Evolutionary conservation across 1,284 basidiomycete species (phyloP), one percentile per base, ranked within the genome.

Genomic region (Ganoderma boninense): DNA sequence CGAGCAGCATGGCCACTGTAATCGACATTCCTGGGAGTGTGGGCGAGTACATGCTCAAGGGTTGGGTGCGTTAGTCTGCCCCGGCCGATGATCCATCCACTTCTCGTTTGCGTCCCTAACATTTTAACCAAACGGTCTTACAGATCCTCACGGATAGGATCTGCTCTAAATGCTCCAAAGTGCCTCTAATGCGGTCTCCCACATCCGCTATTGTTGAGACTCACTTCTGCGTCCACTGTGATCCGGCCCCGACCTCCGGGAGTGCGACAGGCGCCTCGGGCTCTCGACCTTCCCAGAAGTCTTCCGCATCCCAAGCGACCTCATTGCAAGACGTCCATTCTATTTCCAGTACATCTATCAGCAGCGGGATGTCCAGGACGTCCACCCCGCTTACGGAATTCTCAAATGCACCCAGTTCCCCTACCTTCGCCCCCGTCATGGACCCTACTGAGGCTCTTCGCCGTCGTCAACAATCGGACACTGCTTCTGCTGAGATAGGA

Each of bases 391-490:
- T 89, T 1, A 95, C 93, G 5, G 92, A 94, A 71, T 75, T 92
- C 8, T 92, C 91, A 23, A 87, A 86, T 71, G 79, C 81, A 10
- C 80, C 87, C 5, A 89, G 86, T 73, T 92, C 90, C 7, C 90
- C 90, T 14, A 85, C 84, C 1, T 90, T 93, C 75, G 85, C 84
- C 3, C 85, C 86, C 35, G 86, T 90, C 43, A 81, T 84, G 49
- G 91, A 92, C 69, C 90, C 89, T 0, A 89, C 88, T 73, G 89
- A 90, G 73, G 86, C 85, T 29, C 80, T 89, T 57, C 87, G 87
- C 52, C 86, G 94, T 56, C 88, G 94, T 69, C 89, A 91, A 71
- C 94, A 95, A 79, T 94, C 93, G 7, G 94, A 96, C 78, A 82
- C 81, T 35, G 94, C 95, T 11, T 93, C 93, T 1, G 81, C 88